Evolutionary conservation across 192 early-diverging fungal species (phyloP).

Genomic region (Backusella sp.): DNA sequence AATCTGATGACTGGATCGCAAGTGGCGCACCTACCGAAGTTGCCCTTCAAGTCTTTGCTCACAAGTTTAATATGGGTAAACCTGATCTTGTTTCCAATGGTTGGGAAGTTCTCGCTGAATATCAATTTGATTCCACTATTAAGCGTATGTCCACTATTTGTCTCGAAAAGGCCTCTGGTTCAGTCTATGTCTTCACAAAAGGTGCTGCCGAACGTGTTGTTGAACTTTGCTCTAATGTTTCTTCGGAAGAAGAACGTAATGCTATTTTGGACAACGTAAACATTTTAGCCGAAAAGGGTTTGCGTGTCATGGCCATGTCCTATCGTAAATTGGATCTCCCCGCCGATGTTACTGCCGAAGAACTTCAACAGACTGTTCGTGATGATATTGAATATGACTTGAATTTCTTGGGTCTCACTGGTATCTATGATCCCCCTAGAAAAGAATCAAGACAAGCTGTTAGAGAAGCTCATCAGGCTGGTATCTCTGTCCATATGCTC

Average conservation of each 20-base stretch:
- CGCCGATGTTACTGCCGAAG: constrained; percentile 24
- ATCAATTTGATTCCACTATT: constrained; percentile 69
- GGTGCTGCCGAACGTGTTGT: constrained; percentile 91
- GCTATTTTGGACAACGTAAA: constrained; percentile 60
- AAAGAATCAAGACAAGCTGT: constrained; percentile 65
- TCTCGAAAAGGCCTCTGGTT: constrained; percentile 18
- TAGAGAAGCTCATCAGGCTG: constrained; percentile 78
- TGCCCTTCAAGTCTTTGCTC: constrained; percentile 83
- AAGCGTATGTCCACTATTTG: constrained; percentile 93
- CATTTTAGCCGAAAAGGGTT: constrained; percentile 69
- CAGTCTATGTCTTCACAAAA: constrained; percentile 68
- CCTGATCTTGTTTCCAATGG: constrained; percentile 53
- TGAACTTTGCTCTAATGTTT: constrained; percentile 56
- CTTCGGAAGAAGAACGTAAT: constrained; percentile 32
- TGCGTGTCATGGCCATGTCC: constrained; percentile 86
- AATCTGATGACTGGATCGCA: constrained; percentile 65
- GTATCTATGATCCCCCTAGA: constrained; percentile 94
- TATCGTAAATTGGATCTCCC: constrained; percentile 48
- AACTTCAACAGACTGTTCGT: constrained; percentile 28
- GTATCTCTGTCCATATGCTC: constrained; percentile 94
- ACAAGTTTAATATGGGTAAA: constrained; percentile 75
- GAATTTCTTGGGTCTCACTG: constrained; percentile 83
- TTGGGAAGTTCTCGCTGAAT: constrained; percentile 59
- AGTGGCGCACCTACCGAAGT: constrained; percentile 94
- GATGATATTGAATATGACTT: constrained; percentile 68